Percentiles rank a stretch among this genome's conserved stretches.
These are phyloP conservation scores for Suhomyces panamericanus DNA, from an alignment of 1,139 yeast species.

Conservation along the genomic window DNA sequence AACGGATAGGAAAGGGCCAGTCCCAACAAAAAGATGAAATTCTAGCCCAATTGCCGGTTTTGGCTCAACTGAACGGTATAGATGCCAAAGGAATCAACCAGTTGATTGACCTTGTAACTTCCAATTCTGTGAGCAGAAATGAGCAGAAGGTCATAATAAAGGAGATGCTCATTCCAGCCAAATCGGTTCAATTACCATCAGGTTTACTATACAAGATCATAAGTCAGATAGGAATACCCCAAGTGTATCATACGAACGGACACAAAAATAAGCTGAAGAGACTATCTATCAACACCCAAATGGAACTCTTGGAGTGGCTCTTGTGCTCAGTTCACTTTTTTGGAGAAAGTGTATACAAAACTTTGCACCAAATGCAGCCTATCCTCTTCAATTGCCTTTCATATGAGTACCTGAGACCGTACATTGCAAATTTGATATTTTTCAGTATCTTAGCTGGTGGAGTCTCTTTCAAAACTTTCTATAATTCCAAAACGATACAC, in stretches of 20 bases:
- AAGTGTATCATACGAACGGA: constrained; percentile 27
- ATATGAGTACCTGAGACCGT: constrained; percentile 43
- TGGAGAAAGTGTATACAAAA: constrained; percentile 20
- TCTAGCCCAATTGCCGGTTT: constrained; percentile 1
- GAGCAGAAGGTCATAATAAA: constrained; percentile 14
- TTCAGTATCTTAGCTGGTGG: constrained; percentile 29
- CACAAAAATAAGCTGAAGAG: constrained; percentile 25
- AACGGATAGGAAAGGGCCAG: not conserved
- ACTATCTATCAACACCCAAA: constrained; percentile 26
- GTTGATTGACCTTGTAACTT: constrained; percentile 9
- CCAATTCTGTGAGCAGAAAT: constrained; percentile 7
- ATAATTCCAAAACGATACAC: constrained; percentile 7
- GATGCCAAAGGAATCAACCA: constrained; percentile 5
- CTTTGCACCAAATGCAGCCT: constrained; percentile 24
- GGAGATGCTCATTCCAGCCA: constrained; percentile 16
- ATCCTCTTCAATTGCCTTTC: constrained; percentile 44
- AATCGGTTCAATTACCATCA: constrained; percentile 10
- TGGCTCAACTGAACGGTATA: constrained; percentile 9
- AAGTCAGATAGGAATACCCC: constrained; percentile 32
- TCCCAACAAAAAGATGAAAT: constrained; percentile 1
- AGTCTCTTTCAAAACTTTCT: constrained; percentile 14
- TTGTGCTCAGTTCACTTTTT: constrained; percentile 30
- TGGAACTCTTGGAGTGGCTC: constrained; percentile 34
- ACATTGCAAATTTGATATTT: constrained; percentile 43
- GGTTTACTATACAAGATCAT: constrained; percentile 24